phyloP scores from a whole-genome alignment of 805 yeast genomes.

The Saccharomyces paradoxus region DNA sequence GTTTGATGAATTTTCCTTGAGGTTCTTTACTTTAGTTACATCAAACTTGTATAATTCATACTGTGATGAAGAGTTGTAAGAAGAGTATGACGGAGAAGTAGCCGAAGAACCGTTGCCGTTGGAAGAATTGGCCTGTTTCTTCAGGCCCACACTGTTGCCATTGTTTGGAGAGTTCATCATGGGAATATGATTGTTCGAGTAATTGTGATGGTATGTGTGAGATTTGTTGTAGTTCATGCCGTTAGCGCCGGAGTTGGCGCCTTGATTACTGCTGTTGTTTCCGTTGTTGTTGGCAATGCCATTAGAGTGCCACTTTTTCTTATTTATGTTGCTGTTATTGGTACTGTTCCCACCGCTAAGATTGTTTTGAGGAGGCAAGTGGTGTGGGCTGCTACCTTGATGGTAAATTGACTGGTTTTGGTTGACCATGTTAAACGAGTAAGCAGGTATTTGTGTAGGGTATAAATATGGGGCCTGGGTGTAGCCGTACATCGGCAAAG shows the following conservation, averaged over 20 bases:
- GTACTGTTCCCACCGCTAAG: conserved; percentile 3
- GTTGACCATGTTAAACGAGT: conserved; percentile 25
- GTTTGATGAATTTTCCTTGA: not conserved
- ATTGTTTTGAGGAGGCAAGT: conserved; percentile 8
- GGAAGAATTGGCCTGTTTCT: conserved; percentile 3
- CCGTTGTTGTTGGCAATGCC: conserved; percentile 3
- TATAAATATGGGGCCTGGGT: conserved; percentile 25
- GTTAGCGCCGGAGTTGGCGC: conserved; percentile 2
- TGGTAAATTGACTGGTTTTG: conserved; percentile 25
- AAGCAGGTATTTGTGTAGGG: conserved; percentile 21
- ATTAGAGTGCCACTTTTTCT: conserved; percentile 2
- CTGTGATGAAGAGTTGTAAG: conserved; percentile 3
- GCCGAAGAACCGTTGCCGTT: conserved; percentile 1
- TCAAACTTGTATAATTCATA: conserved; percentile 23
- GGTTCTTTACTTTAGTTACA: conserved; percentile 11
- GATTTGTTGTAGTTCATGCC: conserved; percentile 3
- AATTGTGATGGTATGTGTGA: conserved; percentile 13
- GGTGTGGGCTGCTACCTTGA: conserved; percentile 1
- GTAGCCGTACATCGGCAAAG: conserved; percentile 25
- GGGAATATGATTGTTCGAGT: conserved; percentile 2
- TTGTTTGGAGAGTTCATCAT: not conserved
- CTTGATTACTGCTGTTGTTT: conserved; percentile 2
- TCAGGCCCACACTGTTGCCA: not conserved
- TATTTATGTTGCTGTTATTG: conserved; percentile 2
- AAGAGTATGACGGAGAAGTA: not conserved